phyloP scores from a whole-genome alignment of 2,329 filamentous ascomycete species.

The Coniochaeta hoffmannii region DNA sequence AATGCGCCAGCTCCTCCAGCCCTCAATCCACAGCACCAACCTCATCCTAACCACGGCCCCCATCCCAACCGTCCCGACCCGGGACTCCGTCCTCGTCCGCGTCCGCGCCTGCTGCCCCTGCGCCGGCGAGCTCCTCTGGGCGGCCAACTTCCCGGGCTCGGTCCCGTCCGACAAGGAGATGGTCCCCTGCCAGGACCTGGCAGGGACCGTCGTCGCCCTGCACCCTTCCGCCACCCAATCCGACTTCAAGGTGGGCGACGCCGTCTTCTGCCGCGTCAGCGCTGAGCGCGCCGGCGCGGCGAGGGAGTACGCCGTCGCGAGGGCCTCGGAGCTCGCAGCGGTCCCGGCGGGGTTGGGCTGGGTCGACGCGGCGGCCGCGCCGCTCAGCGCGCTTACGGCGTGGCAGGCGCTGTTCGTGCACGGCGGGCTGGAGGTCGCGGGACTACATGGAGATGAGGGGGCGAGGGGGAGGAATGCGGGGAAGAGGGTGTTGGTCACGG shows the following conservation, averaged over 20 bases:
- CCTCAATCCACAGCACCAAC: slow-evolving; percentile 21
- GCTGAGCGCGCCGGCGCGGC: slow-evolving; percentile 19
- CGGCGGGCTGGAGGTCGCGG: slow-evolving; percentile 21
- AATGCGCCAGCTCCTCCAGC: slow-evolving; percentile 18
- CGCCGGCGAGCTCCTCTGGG: slow-evolving; percentile 24
- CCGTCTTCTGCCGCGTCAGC: slow-evolving; percentile 22
- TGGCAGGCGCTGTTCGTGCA: slow-evolving; percentile 31
- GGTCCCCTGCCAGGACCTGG: slow-evolving; percentile 27
- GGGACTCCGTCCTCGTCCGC: slow-evolving; percentile 21
- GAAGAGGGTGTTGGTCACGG: slow-evolving; percentile 29
- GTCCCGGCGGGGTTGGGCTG: slow-evolving; percentile 24
- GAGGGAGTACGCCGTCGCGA: slow-evolving; percentile 22
- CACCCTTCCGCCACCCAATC: slow-evolving; percentile 14
- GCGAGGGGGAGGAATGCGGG: slow-evolving; percentile 18
- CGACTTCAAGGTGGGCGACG: slow-evolving; percentile 24
- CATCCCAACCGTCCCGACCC: slow-evolving; percentile 15
- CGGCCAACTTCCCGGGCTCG: slow-evolving; percentile 12
- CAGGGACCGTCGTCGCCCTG: slow-evolving; percentile 24
- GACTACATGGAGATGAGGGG: slow-evolving; percentile 17
- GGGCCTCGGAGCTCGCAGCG: slow-evolving; percentile 22
- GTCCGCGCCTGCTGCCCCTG: slow-evolving; percentile 22
- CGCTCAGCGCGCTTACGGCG: slow-evolving; percentile 31
- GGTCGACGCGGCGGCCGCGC: slow-evolving; percentile 27
- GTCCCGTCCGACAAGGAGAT: slow-evolving; percentile 14
- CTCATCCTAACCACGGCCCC: slow-evolving; percentile 15